Conservation (phyloP, 2,329 filamentous ascomycete genomes). For the Stemphylium vesicarium region DNA sequence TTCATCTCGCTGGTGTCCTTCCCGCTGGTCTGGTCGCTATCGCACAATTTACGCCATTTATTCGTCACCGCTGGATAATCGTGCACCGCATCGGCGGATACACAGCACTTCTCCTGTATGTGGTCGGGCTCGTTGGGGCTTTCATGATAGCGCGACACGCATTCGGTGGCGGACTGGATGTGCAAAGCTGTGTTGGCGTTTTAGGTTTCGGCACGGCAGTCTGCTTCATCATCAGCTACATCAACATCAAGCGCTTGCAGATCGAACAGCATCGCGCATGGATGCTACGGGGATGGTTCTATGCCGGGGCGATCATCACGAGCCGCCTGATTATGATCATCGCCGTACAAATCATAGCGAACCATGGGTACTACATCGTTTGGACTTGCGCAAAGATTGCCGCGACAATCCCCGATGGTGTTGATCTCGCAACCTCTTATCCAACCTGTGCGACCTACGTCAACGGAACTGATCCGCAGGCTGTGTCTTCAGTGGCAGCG, state of each 20-base stretch:
- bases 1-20: conserved; percentile 53
- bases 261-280: conserved; percentile 52
- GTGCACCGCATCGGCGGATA: conserved; percentile 69
- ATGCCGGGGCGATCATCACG: conserved; percentile 62
- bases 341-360: conserved; percentile 50
- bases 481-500: conserved; percentile 33
- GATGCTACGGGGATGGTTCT: conserved; percentile 40
- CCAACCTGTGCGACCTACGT: conserved; percentile 55
- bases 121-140: conserved; percentile 56
- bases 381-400: conserved; percentile 59
- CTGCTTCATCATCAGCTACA: conserved; percentile 56
- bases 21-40: conserved; percentile 50
- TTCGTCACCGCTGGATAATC: conserved; percentile 56
- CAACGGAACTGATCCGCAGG: conserved; percentile 36
- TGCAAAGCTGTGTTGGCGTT: conserved; percentile 55
- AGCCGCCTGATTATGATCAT: conserved; percentile 58
- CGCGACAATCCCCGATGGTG: conserved; percentile 36
- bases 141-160: conserved; percentile 60
- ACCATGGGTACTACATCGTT: conserved; percentile 43
- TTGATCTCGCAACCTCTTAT: conserved; percentile 41
- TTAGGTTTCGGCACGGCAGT: conserved; percentile 55
- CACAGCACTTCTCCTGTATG: conserved; percentile 56
- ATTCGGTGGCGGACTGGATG: conserved; percentile 62
- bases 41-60: conserved; percentile 53
- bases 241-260: conserved; percentile 66